These are phyloP conservation scores for Penicillium coffeae DNA, from an alignment of 495 filamentous ascomycete genomes.

Conservation along the genomic window DNA sequence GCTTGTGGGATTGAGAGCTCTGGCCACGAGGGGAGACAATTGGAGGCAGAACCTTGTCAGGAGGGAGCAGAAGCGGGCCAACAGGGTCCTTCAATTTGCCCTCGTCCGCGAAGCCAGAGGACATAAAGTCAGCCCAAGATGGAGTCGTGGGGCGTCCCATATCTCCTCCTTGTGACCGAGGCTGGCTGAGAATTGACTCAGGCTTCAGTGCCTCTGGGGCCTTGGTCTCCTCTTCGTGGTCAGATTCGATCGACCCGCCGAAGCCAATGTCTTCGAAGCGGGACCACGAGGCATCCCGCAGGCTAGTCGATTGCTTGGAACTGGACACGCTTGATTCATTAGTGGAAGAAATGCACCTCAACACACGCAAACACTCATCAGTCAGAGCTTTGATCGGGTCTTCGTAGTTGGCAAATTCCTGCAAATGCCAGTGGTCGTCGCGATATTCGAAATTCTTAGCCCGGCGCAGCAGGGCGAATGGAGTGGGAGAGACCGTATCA, in stretches of 20 bases:
- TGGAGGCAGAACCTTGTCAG: conserved; percentile 86
- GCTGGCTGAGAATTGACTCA: conserved; percentile 32
- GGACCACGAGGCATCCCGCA: conserved; percentile 89
- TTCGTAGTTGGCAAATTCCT: conserved; percentile 80
- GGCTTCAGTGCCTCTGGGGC: conserved; percentile 28
- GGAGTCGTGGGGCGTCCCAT: conserved; percentile 86
- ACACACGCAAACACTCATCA: conserved; percentile 87
- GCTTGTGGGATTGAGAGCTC: conserved; percentile 85
- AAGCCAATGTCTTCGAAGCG: conserved; percentile 96
- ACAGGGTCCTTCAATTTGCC: conserved; percentile 44
- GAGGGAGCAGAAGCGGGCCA: conserved; percentile 70
- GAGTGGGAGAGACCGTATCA: conserved; percentile 90
- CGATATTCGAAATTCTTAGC: conserved; percentile 95
- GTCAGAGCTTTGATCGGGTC: conserved; percentile 86
- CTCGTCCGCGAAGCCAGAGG: conserved; percentile 84
- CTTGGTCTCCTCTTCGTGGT: conserved; percentile 58
- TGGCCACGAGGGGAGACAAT: conserved; percentile 66
- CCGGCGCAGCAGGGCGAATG: conserved; percentile 83
- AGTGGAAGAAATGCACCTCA: conserved; percentile 80
- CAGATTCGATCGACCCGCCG: conserved; percentile 66
- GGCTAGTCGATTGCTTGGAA: conserved; percentile 62
- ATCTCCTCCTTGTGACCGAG: conserved; percentile 58
- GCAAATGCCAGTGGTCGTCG: conserved; percentile 77
- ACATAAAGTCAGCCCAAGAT: conserved; percentile 96
- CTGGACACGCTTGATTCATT: conserved; percentile 75